A percentile compares a stretch with the other conserved stretches of the same genome.
Conservation (phyloP, 2,329 filamentous ascomycete genomes). For the Ophiocordyceps sinensis region DNA sequence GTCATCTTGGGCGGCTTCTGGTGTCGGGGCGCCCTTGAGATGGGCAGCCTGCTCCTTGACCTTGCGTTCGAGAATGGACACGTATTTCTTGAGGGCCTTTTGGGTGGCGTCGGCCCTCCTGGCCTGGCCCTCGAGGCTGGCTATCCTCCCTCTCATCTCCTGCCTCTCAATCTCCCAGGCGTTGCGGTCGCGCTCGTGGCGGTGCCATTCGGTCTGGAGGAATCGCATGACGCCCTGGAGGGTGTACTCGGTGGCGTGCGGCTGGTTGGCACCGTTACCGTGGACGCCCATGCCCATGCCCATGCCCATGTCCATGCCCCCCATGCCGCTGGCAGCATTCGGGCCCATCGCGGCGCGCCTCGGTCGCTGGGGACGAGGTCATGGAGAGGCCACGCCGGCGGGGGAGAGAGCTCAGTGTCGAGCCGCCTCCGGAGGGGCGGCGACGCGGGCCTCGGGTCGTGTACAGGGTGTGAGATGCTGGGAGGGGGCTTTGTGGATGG, state of each 20-base stretch:
- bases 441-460: background rate
- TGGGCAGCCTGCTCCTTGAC: slow-evolving; percentile 70
- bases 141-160: slow-evolving; percentile 97
- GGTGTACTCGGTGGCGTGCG: slow-evolving; percentile 47
- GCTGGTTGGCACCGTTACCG: slow-evolving; percentile 32
- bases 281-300: slow-evolving; percentile 27
- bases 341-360: slow-evolving; percentile 26
- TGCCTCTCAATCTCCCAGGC: slow-evolving; percentile 98
- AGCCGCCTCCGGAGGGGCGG: slow-evolving; percentile 7
- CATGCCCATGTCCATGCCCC: slow-evolving; percentile 27
- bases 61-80: slow-evolving; percentile 77
- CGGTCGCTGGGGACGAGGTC: slow-evolving; percentile 18
- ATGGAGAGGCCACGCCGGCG: slow-evolving; percentile 18
- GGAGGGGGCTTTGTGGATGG: background rate
- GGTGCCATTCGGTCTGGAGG: slow-evolving; percentile 97
- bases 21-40: slow-evolving; percentile 32
- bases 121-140: slow-evolving; percentile 79
- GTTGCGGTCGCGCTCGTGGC: slow-evolving; percentile 93
- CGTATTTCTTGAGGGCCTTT: slow-evolving; percentile 79
- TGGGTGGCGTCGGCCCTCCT: slow-evolving; percentile 78
- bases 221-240: slow-evolving; percentile 90
- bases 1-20: slow-evolving; percentile 34
- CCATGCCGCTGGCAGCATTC: slow-evolving; percentile 29
- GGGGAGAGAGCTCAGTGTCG: slow-evolving; percentile 7
- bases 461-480: background rate